phyloP scores from a whole-genome alignment of 345 rosid genomes.

The Pistacia vera region DNA sequence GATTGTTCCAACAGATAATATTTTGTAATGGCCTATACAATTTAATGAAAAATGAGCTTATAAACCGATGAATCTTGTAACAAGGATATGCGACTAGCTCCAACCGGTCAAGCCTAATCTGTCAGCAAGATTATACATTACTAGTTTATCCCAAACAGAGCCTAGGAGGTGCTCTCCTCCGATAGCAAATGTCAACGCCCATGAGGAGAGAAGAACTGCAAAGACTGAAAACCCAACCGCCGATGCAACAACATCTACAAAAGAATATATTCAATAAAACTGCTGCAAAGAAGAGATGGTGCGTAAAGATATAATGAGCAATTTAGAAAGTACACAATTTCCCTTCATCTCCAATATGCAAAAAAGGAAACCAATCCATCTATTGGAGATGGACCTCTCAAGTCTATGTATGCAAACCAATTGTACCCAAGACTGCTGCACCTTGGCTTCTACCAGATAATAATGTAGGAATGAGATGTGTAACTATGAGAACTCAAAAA shows the following conservation, averaged over 20 bases:
- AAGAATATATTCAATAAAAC: neutral
- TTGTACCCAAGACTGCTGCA: neutral
- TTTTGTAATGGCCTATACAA: neutral
- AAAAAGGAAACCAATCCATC: neutral
- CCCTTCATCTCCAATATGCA: neutral
- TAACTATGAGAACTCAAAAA: neutral
- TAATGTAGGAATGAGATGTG: neutral
- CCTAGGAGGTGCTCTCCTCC: slow-evolving; percentile 90
- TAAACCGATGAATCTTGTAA: neutral
- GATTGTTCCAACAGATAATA: neutral
- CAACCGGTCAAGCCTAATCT: slow-evolving; percentile 84
- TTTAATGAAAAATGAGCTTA: neutral
- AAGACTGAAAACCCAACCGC: slow-evolving; percentile 76
- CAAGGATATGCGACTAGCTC: slow-evolving; percentile 30
- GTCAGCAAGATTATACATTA: slow-evolving; percentile 92
- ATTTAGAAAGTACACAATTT: neutral
- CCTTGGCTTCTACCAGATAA: neutral
- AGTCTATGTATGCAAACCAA: neutral
- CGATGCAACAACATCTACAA: slow-evolving; percentile 75
- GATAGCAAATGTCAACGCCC: slow-evolving; percentile 90
- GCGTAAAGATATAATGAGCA: neutral
- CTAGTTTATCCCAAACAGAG: slow-evolving; percentile 76
- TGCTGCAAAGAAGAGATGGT: neutral
- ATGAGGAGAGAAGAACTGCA: slow-evolving; percentile 56
- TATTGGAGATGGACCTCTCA: neutral